phyloP scores from a whole-genome alignment of 75 land plant genomes.

The Cupressus sempervirens region DNA sequence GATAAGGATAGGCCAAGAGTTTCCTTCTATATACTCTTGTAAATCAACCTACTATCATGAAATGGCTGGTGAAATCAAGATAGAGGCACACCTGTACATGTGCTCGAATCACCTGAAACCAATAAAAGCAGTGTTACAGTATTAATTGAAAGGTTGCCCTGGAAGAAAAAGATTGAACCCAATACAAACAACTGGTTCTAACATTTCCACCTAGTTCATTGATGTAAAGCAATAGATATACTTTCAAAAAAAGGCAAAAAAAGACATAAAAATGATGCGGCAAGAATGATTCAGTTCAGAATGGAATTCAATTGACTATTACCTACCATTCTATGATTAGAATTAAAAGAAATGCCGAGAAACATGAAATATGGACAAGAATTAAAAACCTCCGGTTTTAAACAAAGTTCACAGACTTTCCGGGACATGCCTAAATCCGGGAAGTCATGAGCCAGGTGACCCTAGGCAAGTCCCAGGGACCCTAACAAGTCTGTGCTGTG shows the following conservation, averaged over 20 bases:
- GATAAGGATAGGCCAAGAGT: not conserved
- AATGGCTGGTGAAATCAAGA: not conserved
- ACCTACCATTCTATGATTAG: not conserved
- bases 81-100: conserved; percentile 60
- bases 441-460: too few species aligned
- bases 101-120: conserved; percentile 71
- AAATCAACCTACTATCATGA: not conserved
- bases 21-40: not conserved
- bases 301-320: not conserved
- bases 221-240: not conserved
- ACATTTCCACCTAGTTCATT: not conserved
- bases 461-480: too few species aligned
- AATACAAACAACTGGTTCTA: not conserved
- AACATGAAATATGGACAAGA: not conserved
- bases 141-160: not conserved
- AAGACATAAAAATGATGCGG: not conserved
- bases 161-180: not conserved
- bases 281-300: not conserved
- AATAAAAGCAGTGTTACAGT: not conserved
- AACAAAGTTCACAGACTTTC: too few species aligned
- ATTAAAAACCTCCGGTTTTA: not conserved
- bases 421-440: too few species aligned
- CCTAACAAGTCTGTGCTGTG: too few species aligned
- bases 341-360: not conserved
- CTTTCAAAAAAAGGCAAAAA: not conserved